These are phyloP conservation scores for Endocalyx cinctus DNA, from an alignment of 2,329 filamentous ascomycete species.

Conservation along the genomic window DNA sequence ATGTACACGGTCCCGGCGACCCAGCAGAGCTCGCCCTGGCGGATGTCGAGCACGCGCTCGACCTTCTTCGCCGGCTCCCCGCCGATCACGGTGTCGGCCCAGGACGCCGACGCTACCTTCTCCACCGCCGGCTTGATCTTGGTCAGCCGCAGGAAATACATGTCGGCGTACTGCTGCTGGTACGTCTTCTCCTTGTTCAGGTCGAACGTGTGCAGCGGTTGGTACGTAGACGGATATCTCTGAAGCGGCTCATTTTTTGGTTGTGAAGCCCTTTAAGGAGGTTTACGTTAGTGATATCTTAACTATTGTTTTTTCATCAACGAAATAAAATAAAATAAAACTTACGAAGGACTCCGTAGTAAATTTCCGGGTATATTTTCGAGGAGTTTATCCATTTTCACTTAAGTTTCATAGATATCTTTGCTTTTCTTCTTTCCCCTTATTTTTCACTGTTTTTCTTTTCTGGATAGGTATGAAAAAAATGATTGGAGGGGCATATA, in stretches of 20 bases:
- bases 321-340: no score
- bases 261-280: no score
- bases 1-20: constrained; percentile 93
- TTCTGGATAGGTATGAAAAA: not conserved
- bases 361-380: constrained; percentile 39
- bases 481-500: constrained; percentile 10
- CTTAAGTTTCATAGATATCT: no score
- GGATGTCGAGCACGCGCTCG: constrained; percentile 87
- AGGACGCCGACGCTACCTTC: constrained; percentile 66
- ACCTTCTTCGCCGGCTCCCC: constrained; percentile 72
- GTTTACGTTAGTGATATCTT: no score
- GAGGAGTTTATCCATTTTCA: no score
- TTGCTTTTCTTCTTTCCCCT: no score
- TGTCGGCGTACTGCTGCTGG: constrained; percentile 92
- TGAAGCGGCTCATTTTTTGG: no score
- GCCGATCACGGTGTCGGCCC: constrained; percentile 73
- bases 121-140: constrained; percentile 84
- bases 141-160: constrained; percentile 90
- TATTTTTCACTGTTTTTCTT: no score
- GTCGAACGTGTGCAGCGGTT: constrained; percentile 68
- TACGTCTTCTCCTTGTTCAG: constrained; percentile 72
- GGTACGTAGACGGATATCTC: constrained; percentile 59
- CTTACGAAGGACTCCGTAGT: constrained; percentile 47
- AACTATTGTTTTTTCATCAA: no score
- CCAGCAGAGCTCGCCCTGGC: constrained; percentile 95